A percentile compares a stretch with the other conserved stretches of the same genome.
phyloP scores from a whole-genome alignment of 2,329 filamentous ascomycete species.

The Colletotrichum caudatum region DNA sequence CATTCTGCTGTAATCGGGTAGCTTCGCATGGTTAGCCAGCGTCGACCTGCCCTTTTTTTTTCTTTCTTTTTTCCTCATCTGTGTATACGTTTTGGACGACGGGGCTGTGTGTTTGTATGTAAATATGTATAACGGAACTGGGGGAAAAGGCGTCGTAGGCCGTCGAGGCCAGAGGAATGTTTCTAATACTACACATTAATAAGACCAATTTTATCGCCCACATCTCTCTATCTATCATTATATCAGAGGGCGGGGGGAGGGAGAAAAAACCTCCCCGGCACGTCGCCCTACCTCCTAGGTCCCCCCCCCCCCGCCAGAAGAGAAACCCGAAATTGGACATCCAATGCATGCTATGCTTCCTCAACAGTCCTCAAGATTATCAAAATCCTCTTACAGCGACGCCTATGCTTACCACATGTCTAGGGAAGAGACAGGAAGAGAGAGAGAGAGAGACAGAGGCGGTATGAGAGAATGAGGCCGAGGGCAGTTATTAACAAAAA shows the following conservation, averaged over 20 bases:
- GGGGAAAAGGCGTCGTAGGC: not conserved
- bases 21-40: not conserved
- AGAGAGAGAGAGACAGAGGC: not conserved
- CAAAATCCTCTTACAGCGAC: not conserved
- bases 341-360: constrained; percentile 3
- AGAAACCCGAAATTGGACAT: not conserved
- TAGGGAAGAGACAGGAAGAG: not conserved
- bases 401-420: too few relatives aligned
- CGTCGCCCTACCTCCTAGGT: not conserved
- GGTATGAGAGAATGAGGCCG: not conserved
- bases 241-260: too few relatives aligned
- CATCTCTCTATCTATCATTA: too few relatives aligned
- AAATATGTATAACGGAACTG: not conserved
- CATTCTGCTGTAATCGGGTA: constrained; percentile 26
- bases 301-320: not conserved
- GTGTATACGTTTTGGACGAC: constrained; percentile 3
- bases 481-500: constrained; percentile 17
- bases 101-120: not conserved
- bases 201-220: constrained; percentile 4
- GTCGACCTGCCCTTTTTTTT: too few relatives aligned
- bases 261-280: not conserved
- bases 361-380: not conserved
- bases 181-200: constrained; percentile 6
- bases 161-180: not conserved
- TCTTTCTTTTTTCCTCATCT: not conserved